Evolutionary conservation across 2,329 filamentous ascomycete genomes (phyloP).

Genomic region (Blastomyces silverae): DNA sequence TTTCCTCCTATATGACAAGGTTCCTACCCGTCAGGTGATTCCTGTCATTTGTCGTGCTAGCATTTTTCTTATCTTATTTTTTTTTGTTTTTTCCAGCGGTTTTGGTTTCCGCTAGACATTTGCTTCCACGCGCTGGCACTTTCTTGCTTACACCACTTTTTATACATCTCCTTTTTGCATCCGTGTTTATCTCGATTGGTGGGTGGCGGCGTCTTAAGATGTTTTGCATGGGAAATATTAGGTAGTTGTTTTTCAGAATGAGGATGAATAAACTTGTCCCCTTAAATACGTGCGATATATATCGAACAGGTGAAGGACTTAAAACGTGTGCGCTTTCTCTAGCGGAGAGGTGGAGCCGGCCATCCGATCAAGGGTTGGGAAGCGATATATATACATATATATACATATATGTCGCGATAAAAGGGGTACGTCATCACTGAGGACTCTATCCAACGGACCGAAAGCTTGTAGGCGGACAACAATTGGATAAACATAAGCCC

Average conservation of each 20-base stretch:
- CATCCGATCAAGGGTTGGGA: too few species aligned
- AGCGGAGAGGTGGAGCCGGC: too few species aligned
- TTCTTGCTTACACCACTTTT: conserved; percentile 3
- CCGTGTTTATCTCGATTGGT: not conserved
- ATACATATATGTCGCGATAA: too few species aligned
- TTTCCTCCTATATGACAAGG: not conserved
- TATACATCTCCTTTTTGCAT: not conserved
- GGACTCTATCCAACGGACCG: not conserved
- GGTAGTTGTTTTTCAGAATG: not conserved
- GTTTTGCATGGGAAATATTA: not conserved
- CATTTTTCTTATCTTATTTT: not conserved
- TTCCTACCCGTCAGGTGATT: not conserved
- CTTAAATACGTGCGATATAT: not conserved
- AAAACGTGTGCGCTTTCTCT: too few species aligned
- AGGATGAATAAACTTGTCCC: not conserved
- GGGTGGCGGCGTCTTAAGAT: conserved; percentile 9
- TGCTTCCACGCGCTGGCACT: not conserved
- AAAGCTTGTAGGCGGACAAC: not conserved
- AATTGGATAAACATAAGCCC: not conserved
- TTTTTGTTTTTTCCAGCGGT: not conserved
- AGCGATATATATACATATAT: too few species aligned
- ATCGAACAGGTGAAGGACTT: too few species aligned
- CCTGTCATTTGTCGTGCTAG: not conserved
- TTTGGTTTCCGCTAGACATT: not conserved
- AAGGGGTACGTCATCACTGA: not conserved